Conservation (phyloP, 2,329 filamentous ascomycete genomes). For the Alternaria arborescens region DNA sequence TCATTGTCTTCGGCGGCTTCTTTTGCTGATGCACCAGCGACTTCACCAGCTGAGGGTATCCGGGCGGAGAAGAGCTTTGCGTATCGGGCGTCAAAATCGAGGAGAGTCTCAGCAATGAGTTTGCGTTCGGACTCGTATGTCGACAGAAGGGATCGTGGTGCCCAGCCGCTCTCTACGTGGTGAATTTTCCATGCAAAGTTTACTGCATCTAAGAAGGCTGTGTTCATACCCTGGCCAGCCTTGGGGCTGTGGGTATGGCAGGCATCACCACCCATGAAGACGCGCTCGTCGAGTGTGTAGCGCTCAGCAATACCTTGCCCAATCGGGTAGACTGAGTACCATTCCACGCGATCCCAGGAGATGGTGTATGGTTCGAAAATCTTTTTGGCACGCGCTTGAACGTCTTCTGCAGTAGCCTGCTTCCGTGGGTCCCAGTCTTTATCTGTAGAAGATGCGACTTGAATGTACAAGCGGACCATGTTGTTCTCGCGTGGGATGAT, state of each 20-base stretch:
- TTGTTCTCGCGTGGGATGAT: constrained; percentile 66
- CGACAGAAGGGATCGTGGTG: constrained; percentile 75
- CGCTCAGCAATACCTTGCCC: constrained; percentile 71
- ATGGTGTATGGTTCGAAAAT: constrained; percentile 68
- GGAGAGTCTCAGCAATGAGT: constrained; percentile 80
- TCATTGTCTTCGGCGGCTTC: constrained; percentile 66
- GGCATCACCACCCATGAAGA: constrained; percentile 72
- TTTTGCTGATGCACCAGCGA: constrained; percentile 66
- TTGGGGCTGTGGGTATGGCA: constrained; percentile 72
- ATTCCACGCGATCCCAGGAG: constrained; percentile 71
- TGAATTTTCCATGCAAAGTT: constrained; percentile 98
- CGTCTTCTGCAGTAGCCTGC: constrained; percentile 66
- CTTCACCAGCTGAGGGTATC: constrained; percentile 75
- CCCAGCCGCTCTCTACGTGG: constrained; percentile 84
- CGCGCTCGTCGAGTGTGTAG: constrained; percentile 70
- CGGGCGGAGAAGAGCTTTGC: constrained; percentile 87
- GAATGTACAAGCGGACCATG: constrained; percentile 65
- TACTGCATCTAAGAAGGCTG: constrained; percentile 70
- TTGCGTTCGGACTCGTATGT: constrained; percentile 91
- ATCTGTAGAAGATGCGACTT: constrained; percentile 70
- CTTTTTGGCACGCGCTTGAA: constrained; percentile 65
- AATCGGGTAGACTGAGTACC: constrained; percentile 73
- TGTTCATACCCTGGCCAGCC: constrained; percentile 71
- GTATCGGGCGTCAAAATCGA: constrained; percentile 88
- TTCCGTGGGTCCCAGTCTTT: constrained; percentile 69